Base-by-base conservation (phyloP, 2,329 filamentous ascomycete species). In the Hypoxylon sp. region DNA sequence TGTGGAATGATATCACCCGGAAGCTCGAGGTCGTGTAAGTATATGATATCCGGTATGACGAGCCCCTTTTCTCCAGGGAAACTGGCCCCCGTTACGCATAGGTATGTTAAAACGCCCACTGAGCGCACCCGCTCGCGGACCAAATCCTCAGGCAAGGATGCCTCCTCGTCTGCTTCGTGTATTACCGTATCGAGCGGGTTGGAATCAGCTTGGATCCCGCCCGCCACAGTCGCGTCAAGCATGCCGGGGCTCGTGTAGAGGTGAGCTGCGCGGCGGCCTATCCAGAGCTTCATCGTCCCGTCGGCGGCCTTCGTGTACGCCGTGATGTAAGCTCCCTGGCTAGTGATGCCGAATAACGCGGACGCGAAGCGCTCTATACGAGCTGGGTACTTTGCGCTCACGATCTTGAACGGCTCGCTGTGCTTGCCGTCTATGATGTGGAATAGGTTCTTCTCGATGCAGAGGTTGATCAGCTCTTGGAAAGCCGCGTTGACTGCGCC, bases 11-110 rank as follows among this genome's bases (percentile, higher is more conserved):
- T 84, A 46, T 86, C 85, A 31, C 69, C 65, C 0, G 81, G 79
- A 17, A 97, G 81, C 78, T 93, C 89, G 48, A 96, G 80, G 74
- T 97, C 94, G 79, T 93, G 96, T 3, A 93, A 84, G 77, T 93
- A 95, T 29, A 85, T 75, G 2, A 84, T 78, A n/a, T 73, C 74
- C 11, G 79, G 78, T 31, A 74, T 73, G 5, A 79, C 66, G 2
- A 82, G 74, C 0, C 87, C 87, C 8, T 84, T 87, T 79, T 93
- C 91, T 1, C 90, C 90, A 1, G 90, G 90, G 6, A 90, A 90
- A 17, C 86, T 83, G 42, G 69, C 77, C 72, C 90, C 88, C 3
- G 90, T 84, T 10, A 90, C 83, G 74, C 90, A 87, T 69, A 91
- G 87, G 75, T 93, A 94, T 3, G 90, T 89, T 29, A 94, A 83